Base-by-base conservation (phyloP, 495 filamentous ascomycete genomes). In the Jackrogersella minutella region DNA sequence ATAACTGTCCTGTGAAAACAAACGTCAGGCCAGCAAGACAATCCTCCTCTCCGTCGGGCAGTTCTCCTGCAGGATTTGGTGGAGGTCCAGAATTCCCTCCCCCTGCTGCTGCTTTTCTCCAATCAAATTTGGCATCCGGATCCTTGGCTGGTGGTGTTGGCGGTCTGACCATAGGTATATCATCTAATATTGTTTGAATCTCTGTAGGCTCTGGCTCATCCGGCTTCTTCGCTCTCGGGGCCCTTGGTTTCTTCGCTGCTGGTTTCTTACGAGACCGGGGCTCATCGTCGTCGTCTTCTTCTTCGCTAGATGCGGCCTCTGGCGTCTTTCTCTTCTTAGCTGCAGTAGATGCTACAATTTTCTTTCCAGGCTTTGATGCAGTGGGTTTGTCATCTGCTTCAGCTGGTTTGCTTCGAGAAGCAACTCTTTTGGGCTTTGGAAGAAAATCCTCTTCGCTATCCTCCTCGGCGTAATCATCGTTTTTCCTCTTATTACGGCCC, bases 21-120 rank as follows among this genome's bases (percentile, higher is more conserved):
- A 99, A 99, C 0, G 88, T 87, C 59, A 98, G 80, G n/a, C 95
- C 96, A 40, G 91, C 87, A 49, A 99, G 83, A 74, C 95, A 99
- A 67, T 97, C 93, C 13, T 95, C 91, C 51, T 87, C 89, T 6
- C 95, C 95, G 24, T 83, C 82, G 9, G 95, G 95, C 51, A 95
- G 77, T 56, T 81, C 85, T 11, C 84, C 79, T 19, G 85, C 89
- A 33, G 86, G 81, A 43, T 83, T 84, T 28, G 84, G 86, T 36
- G 90, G 86, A 4, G 88, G 83, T 47, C 74, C 85, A 58, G 80
- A 78, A 77, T 83, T 87, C 62, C 84, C 78, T 67, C 84, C 77
- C 72, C 78, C 78, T 76, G 90, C 77, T 6, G 40, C 73, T 1
- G 70, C 71, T 54, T 83, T 83, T 59, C 74, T 80, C 77, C 77